phyloP scores from a whole-genome alignment of 2,329 filamentous ascomycete genomes.

The Ampelomyces quisqualis region DNA sequence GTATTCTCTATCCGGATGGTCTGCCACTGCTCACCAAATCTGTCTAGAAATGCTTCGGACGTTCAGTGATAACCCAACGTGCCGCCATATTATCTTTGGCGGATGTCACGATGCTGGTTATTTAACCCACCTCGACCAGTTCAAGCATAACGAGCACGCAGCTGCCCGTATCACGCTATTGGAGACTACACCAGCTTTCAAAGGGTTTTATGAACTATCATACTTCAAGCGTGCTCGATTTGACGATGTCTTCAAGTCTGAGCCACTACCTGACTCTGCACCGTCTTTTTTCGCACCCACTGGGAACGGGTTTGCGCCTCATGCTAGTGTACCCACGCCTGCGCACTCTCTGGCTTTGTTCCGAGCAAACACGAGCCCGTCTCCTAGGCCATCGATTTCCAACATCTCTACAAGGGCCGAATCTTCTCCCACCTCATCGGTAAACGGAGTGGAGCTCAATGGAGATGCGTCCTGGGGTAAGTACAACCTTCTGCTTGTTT shows the following conservation, averaged over 20 bases:
- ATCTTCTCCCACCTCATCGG: constrained; percentile 24
- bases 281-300: constrained; percentile 3
- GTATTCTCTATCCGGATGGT: not conserved
- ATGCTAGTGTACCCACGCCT: not conserved
- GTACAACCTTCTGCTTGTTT: constrained; percentile 1
- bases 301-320: not conserved
- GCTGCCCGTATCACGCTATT: constrained; percentile 48
- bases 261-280: constrained; percentile 42
- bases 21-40: constrained; percentile 7
- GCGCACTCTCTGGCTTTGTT: constrained; percentile 11
- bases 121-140: constrained; percentile 49
- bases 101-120: constrained; percentile 52
- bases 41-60: constrained; percentile 48
- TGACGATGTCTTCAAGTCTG: constrained; percentile 46
- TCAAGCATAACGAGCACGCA: constrained; percentile 45
- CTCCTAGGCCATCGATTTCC: constrained; percentile 13
- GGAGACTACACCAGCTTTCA: constrained; percentile 46
- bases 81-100: constrained; percentile 52
- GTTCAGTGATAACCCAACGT: constrained; percentile 49
- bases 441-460: constrained; percentile 15
- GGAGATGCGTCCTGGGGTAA: constrained; percentile 24
- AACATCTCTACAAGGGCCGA: constrained; percentile 24
- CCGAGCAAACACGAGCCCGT: constrained; percentile 17
- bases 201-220: constrained; percentile 44
- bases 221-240: constrained; percentile 46